phyloP scores from a whole-genome alignment of 2,329 filamentous ascomycete species.

The Colletotrichum tropicale region DNA sequence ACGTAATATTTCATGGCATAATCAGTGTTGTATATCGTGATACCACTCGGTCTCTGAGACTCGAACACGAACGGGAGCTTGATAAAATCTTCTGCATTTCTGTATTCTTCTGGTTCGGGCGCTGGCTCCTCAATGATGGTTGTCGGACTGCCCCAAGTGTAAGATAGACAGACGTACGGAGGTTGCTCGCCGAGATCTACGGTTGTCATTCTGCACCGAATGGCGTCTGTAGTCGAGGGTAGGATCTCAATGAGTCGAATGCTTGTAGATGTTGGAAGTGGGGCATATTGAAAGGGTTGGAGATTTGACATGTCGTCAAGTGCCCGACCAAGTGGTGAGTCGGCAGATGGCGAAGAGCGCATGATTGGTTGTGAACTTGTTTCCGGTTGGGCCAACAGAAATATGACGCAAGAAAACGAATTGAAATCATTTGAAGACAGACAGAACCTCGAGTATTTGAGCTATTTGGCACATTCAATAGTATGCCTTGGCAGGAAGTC shows the following conservation, averaged over 20 bases:
- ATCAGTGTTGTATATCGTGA: background rate
- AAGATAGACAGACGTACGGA: background rate
- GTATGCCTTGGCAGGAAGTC: background rate
- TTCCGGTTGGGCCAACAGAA: rapidly evolving
- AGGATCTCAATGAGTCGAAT: background rate
- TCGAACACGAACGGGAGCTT: background rate
- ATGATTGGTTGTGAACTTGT: background rate
- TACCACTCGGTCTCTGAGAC: rapidly evolving
- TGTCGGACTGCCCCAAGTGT: background rate
- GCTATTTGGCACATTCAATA: background rate
- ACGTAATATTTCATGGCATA: background rate
- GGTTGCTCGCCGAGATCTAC: background rate
- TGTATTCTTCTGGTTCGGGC: background rate
- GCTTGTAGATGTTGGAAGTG: background rate
- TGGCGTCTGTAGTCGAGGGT: background rate
- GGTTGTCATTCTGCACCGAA: background rate
- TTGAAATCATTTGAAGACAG: rapidly evolving
- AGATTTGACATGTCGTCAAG: background rate
- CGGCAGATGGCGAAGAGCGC: background rate
- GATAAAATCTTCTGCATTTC: background rate
- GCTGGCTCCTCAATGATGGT: background rate
- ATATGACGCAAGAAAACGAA: background rate
- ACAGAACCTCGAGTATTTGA: background rate
- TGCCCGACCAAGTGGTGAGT: background rate
- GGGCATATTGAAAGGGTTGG: background rate